Conservation (phyloP, 1,284 basidiomycete species). For the Cutaneotrichosporon mucoides region DNA sequence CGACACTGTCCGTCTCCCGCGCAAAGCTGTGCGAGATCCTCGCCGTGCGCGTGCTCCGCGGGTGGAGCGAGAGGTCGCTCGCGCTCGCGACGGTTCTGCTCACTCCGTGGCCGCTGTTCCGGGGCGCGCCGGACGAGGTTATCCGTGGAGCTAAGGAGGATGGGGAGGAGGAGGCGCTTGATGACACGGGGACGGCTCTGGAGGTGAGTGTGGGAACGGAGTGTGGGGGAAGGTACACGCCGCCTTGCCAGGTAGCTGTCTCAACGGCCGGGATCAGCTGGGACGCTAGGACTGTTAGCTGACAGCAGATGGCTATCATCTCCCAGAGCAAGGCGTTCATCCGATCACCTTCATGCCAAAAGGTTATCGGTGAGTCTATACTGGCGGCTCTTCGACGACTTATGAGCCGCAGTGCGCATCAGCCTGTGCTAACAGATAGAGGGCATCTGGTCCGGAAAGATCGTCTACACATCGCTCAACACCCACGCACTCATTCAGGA, state of each 20-base stretch:
- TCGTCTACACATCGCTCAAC: constrained; percentile 82
- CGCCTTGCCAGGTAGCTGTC: no score
- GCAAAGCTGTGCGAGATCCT: constrained; percentile 83
- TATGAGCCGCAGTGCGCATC: no score
- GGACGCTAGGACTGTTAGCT: not conserved
- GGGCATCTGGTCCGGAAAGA: constrained; percentile 61
- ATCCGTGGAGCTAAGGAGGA: constrained; percentile 64
- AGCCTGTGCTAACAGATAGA: constrained; percentile 29
- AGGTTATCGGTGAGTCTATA: constrained; percentile 60
- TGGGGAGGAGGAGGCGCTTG: constrained; percentile 62
- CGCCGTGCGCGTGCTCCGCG: constrained; percentile 75
- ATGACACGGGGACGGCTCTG: constrained; percentile 78
- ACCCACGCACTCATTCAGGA: constrained; percentile 80
- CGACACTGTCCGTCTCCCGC: constrained; percentile 66
- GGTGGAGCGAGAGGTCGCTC: constrained; percentile 69
- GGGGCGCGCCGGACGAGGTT: constrained; percentile 66
- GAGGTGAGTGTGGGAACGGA: constrained; percentile 51
- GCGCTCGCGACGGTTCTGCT: constrained; percentile 74
- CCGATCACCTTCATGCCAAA: constrained; percentile 78
- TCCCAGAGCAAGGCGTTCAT: constrained; percentile 80
- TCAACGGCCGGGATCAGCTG: not conserved
- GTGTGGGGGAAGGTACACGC: no score
- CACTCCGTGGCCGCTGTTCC: constrained; percentile 81
- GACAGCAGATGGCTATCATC: constrained; percentile 67
- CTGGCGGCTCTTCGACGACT: no score